A percentile compares a stretch with the other conserved stretches of the same genome.
Conservation (phyloP, 768 basidiomycete genomes). For the Suillus spraguei region DNA sequence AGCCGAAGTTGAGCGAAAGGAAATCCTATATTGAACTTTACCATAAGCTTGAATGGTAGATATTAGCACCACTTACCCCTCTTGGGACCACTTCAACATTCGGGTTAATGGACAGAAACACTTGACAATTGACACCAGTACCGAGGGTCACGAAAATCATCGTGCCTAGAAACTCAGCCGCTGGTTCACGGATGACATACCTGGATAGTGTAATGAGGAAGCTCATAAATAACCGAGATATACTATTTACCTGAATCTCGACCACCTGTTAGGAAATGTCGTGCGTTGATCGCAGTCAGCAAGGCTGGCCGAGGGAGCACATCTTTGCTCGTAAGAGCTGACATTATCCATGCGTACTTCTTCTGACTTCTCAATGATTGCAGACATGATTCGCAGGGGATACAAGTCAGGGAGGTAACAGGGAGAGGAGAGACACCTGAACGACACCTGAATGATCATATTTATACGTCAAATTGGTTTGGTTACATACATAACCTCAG, state of each 20-base stretch:
- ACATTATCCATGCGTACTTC: neutral
- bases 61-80: constrained; percentile 49
- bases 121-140: constrained; percentile 58
- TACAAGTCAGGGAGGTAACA: neutral
- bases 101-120: constrained; percentile 47
- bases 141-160: constrained; percentile 64
- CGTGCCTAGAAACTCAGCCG: constrained; percentile 65
- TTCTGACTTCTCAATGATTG: constrained; percentile 6
- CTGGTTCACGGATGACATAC: constrained; percentile 53
- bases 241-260: constrained; percentile 50
- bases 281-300: constrained; percentile 33
- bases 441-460: too few relatives aligned
- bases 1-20: constrained; percentile 31
- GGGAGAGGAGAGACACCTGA: neutral
- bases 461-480: neutral
- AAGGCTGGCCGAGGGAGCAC: neutral
- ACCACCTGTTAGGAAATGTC: constrained; percentile 53
- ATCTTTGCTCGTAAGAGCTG: neutral
- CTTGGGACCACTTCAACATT: constrained; percentile 48
- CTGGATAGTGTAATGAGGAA: constrained; percentile 30
- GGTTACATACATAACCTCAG: neutral
- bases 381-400: neutral
- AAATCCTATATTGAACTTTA: constrained; percentile 16
- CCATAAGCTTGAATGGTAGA: constrained; percentile 10
- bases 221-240: neutral